phyloP scores from a whole-genome alignment of 1,284 basidiomycete genomes.

The Boletus calvinii region DNA sequence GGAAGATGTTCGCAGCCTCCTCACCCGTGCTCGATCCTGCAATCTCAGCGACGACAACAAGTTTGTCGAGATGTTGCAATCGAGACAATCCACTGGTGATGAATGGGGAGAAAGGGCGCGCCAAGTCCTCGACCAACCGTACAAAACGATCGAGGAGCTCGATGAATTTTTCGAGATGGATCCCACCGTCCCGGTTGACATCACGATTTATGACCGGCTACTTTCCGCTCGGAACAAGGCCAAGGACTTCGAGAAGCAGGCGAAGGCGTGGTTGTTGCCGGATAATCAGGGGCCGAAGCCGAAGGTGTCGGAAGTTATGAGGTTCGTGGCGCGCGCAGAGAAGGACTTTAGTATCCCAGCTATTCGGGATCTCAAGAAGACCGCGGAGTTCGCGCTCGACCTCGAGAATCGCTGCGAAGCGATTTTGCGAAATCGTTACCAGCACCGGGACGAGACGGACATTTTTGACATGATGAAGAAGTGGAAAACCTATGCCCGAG shows the following conservation, averaged over 20 bases:
- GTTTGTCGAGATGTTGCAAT: conserved; percentile 57
- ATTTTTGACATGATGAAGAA: conserved; percentile 66
- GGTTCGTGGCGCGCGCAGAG: conserved; percentile 65
- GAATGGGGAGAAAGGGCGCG: conserved; percentile 71
- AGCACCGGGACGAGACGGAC: conserved; percentile 53
- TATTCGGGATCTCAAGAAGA: conserved; percentile 62
- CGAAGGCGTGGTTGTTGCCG: conserved; percentile 62
- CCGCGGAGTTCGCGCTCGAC: conserved; percentile 68
- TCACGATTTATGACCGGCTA: conserved; percentile 57
- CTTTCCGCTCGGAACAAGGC: conserved; percentile 61
- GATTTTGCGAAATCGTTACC: conserved; percentile 64
- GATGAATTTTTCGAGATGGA: conserved; percentile 65
- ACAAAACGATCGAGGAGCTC: conserved; percentile 71
- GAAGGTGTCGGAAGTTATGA: conserved; percentile 62
- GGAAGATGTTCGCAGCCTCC: conserved; percentile 66
- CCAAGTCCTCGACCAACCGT: conserved; percentile 57
- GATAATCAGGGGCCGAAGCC: conserved; percentile 54
- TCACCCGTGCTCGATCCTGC: conserved; percentile 67
- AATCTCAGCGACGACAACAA: conserved; percentile 61
- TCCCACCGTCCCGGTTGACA: conserved; percentile 60
- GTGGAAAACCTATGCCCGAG: conserved; percentile 68
- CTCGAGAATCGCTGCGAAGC: conserved; percentile 71
- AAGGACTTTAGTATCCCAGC: conserved; percentile 70
- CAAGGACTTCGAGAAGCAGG: conserved; percentile 74
- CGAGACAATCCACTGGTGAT: conserved; percentile 57